Evolutionary conservation across 345 rosid genomes (phyloP), one percentile per base, ranked within the genome.

Genomic region (Sapria himalayana): DNA sequence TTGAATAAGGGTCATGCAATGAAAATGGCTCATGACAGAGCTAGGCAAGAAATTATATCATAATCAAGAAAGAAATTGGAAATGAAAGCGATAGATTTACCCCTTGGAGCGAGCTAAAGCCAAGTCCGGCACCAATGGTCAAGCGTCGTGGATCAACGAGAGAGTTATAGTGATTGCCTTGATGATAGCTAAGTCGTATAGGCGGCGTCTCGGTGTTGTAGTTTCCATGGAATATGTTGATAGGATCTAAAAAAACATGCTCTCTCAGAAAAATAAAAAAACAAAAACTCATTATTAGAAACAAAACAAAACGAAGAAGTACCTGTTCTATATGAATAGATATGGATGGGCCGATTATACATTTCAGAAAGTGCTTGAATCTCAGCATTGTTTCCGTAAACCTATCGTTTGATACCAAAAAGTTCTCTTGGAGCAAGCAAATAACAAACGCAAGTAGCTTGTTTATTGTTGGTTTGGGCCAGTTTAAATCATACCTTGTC

Each of bases 121-220:
- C 99, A 39, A 84, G 92, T 22, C 99, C 99, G 5, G 92, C 96
- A 55, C 99, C 99, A 55, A 91, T 57, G 44, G 85, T 66, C 58
- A 67, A 39, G 21, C 85, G 81, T 7, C 76, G 89, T 10, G 96
- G 99, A 45, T 91, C 89, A 41, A 91, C 82, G 58, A 91, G 72
- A 31, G 99, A 91, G 57, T 91, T 91, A 55, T 91, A 91, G 63
- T 91, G 99, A 52, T 84, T 91, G 41, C 96, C 85, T 27, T 84
- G 89, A 69, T 84, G 99, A 61, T 57, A 91, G 33, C 96, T 91
- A 31, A 91, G 67, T 51, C 82, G 66, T 33, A 91, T 57, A n/a
- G 96, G 99, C 27, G 96, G 99, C 4, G 55, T 58, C 55, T 91
- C 99, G 0, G 92, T 80, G 29, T 63, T 65, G 66, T 91, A 91